These are phyloP conservation scores for Cyathus olla DNA, from an alignment of 1,284 basidiomycete species.

Conservation along the genomic window DNA sequence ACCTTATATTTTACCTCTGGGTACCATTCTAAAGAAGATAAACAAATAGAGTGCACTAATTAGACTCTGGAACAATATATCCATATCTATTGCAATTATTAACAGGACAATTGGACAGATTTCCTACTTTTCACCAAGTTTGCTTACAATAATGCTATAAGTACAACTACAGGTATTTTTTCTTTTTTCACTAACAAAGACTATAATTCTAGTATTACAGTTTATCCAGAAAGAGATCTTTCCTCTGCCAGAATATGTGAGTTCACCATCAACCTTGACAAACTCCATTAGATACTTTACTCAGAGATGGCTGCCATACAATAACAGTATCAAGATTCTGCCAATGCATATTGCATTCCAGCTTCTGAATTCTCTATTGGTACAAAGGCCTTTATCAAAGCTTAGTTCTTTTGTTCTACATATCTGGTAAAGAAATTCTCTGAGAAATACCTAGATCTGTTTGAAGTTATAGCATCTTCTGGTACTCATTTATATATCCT, in stretches of 20 bases:
- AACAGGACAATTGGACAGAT: constrained; percentile 49
- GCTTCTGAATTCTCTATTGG: background rate
- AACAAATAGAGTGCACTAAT: constrained; percentile 55
- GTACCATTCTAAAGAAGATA: constrained; percentile 55
- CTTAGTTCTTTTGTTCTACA: constrained; percentile 12
- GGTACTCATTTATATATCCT: constrained; percentile 15
- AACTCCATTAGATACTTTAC: constrained; percentile 7
- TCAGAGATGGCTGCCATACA: background rate
- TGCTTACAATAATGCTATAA: constrained; percentile 5
- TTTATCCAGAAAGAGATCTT: constrained; percentile 16
- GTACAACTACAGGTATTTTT: constrained; percentile 3
- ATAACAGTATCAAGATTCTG: background rate
- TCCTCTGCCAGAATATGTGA: constrained; percentile 12
- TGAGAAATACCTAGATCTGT: constrained; percentile 39
- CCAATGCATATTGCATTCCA: background rate
- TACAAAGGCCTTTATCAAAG: constrained; percentile 2
- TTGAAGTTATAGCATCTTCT: constrained; percentile 24
- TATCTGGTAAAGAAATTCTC: constrained; percentile 44
- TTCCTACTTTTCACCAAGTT: constrained; percentile 48
- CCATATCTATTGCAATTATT: constrained; percentile 39
- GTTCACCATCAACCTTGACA: constrained; percentile 16
- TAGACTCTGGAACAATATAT: constrained; percentile 52
- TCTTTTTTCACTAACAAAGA: constrained; percentile 33
- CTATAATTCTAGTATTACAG: constrained; percentile 35
- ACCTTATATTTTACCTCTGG: constrained; percentile 23